Evolutionary conservation across 2,329 filamentous ascomycete genomes (phyloP).

Genomic region (Penicillium glabrum): DNA sequence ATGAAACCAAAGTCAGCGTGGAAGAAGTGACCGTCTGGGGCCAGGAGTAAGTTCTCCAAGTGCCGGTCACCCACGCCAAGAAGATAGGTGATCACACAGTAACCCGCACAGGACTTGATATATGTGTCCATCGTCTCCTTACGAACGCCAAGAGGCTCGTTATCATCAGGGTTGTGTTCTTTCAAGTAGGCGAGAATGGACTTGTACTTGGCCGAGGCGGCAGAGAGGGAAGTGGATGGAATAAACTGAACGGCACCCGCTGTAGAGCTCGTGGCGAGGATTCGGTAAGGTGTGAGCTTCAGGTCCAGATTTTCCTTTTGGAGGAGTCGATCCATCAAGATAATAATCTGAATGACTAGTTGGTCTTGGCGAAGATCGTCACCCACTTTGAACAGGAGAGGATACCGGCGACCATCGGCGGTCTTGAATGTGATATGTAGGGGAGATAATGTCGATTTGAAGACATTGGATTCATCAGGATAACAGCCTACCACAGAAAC

Average conservation of each 20-base stretch:
- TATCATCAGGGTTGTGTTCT: constrained; percentile 83
- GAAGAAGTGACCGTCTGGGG: constrained; percentile 92
- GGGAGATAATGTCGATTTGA: constrained; percentile 92
- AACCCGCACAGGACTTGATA: constrained; percentile 92
- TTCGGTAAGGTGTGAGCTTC: constrained; percentile 93
- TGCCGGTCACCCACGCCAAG: constrained; percentile 95
- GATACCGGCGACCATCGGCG: constrained; percentile 72
- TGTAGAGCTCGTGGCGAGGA: constrained; percentile 84
- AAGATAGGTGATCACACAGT: constrained; percentile 98
- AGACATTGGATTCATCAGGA: constrained; percentile 83
- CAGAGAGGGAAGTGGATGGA: constrained; percentile 78
- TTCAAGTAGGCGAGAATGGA: constrained; percentile 77
- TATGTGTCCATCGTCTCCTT: constrained; percentile 95
- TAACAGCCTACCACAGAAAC: constrained; percentile 76
- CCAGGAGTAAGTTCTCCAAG: constrained; percentile 88
- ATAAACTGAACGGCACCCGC: constrained; percentile 94
- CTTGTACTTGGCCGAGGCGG: constrained; percentile 80
- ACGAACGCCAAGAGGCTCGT: constrained; percentile 78
- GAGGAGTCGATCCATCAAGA: constrained; percentile 92
- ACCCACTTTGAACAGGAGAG: constrained; percentile 95
- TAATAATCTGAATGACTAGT: constrained; percentile 95
- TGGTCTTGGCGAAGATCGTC: constrained; percentile 97
- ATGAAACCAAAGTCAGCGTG: constrained; percentile 99
- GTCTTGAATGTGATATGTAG: constrained; percentile 91
- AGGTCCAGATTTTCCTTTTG: constrained; percentile 96